phyloP scores from a whole-genome alignment of 2,329 filamentous ascomycete genomes.

The Ophiobolus disseminans region DNA sequence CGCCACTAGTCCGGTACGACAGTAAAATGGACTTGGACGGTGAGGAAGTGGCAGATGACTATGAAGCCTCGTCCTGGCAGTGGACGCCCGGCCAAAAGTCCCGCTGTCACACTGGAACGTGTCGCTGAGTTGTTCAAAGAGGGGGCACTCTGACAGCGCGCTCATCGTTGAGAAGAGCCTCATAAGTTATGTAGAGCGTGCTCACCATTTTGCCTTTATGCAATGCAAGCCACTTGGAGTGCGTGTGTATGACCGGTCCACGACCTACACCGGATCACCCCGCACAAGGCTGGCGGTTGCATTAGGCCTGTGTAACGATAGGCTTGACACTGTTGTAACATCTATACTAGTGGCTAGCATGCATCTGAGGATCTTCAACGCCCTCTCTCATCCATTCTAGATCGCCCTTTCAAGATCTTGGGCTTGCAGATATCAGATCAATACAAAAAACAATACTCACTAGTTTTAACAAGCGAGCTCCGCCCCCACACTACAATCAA shows the following conservation, averaged over 20 bases:
- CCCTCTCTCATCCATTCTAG: too few relatives aligned
- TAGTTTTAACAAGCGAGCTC: neutral
- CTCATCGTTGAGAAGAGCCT: slow-evolving; percentile 1
- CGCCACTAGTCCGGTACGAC: slow-evolving; percentile 6
- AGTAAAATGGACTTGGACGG: slow-evolving; percentile 10
- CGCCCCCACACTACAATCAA: too few relatives aligned
- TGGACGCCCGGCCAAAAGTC: slow-evolving; percentile 12
- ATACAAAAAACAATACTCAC: neutral
- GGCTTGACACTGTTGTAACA: neutral
- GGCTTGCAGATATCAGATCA: too few relatives aligned
- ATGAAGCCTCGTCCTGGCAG: slow-evolving; percentile 12
- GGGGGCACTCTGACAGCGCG: too few relatives aligned
- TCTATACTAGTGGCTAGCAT: neutral
- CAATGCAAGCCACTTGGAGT: neutral
- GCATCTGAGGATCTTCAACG: too few relatives aligned
- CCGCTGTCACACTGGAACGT: slow-evolving; percentile 12
- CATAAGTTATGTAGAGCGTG: neutral
- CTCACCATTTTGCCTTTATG: neutral
- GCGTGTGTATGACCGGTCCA: neutral
- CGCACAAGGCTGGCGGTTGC: slow-evolving; percentile 8
- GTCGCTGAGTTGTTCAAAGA: slow-evolving; percentile 10
- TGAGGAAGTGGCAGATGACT: slow-evolving; percentile 1
- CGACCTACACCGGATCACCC: slow-evolving; percentile 5
- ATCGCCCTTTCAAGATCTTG: too few relatives aligned
- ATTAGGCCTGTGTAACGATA: neutral